These are phyloP conservation scores for Phialemoniopsis sp. DNA, from an alignment of 2,329 filamentous ascomycete genomes.

Conservation along the genomic window DNA sequence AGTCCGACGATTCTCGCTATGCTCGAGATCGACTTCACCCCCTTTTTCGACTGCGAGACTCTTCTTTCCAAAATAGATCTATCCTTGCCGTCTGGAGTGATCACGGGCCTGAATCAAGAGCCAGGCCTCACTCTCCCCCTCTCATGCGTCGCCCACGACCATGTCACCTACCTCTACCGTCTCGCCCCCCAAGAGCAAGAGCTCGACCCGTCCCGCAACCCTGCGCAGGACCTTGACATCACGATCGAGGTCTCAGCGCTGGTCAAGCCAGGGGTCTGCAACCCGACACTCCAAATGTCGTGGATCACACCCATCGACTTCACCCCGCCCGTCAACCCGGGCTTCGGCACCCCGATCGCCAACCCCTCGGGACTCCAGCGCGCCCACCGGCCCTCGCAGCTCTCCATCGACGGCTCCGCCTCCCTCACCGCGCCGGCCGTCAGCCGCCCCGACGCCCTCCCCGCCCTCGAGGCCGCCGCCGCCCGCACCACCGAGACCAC, in stretches of 20 bases:
- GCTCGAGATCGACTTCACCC: conserved; percentile 70
- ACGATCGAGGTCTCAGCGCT: conserved; percentile 56
- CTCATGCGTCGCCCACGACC: conserved; percentile 66
- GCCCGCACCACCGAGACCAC: conserved; percentile 35
- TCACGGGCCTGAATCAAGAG: conserved; percentile 52
- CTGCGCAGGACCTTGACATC: conserved; percentile 48
- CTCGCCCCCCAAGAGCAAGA: conserved; percentile 43
- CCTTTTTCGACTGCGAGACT: conserved; percentile 65
- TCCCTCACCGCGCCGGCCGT: conserved; percentile 55
- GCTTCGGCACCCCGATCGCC: conserved; percentile 47
- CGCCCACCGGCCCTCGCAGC: conserved; percentile 58
- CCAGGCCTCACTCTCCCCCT: conserved; percentile 51
- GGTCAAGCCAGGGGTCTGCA: conserved; percentile 51
- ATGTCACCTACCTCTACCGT: conserved; percentile 71
- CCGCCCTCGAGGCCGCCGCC: conserved; percentile 51
- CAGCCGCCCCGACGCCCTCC: conserved; percentile 56
- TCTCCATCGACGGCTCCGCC: conserved; percentile 55
- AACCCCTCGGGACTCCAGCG: conserved; percentile 53
- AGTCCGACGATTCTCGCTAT: conserved; percentile 63
- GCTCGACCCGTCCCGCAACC: conserved; percentile 38
- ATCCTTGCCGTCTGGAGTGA: conserved; percentile 50
- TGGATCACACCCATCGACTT: conserved; percentile 71
- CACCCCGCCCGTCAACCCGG: conserved; percentile 59
- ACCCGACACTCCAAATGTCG: conserved; percentile 57
- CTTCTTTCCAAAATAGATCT: conserved; percentile 56